Evolutionary conservation across 1,139 yeast genomes (phyloP).

Genomic region (Ogataea hybrid): DNA sequence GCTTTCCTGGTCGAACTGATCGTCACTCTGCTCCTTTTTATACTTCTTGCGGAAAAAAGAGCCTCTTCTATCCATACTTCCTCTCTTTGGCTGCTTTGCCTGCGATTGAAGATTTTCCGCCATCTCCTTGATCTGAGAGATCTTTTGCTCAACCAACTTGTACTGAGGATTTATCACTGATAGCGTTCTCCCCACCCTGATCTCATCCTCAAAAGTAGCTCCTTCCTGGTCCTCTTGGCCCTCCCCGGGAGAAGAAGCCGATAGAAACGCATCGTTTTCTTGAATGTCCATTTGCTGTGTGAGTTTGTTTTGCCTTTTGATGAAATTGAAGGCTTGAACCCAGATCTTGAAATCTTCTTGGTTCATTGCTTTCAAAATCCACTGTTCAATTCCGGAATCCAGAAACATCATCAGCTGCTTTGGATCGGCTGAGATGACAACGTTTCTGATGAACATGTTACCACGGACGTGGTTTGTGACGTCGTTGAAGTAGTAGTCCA

Average conservation of each 20-base stretch:
- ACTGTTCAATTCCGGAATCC: conserved; percentile 94
- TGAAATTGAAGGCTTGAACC: conserved; percentile 71
- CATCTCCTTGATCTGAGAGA: conserved; percentile 17
- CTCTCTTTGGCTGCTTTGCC: conserved; percentile 5
- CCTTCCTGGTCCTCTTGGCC: neutral
- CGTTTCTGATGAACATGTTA: conserved; percentile 81
- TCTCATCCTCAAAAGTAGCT: conserved; percentile 8
- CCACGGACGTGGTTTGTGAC: conserved; percentile 75
- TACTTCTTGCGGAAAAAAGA: conserved; percentile 24
- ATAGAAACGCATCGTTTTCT: conserved; percentile 1
- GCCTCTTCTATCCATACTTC: conserved; percentile 16
- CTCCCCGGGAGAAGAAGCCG: conserved; percentile 1
- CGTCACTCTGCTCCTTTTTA: conserved; percentile 12
- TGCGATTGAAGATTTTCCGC: conserved; percentile 9
- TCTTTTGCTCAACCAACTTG: conserved; percentile 18
- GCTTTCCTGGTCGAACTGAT: conserved; percentile 1
- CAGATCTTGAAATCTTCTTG: conserved; percentile 71
- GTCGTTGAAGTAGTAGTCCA: conserved; percentile 78
- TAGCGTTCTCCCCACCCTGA: conserved; percentile 12
- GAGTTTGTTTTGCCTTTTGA: conserved; percentile 30
- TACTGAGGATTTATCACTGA: conserved; percentile 17
- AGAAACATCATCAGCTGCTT: conserved; percentile 68
- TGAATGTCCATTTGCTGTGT: neutral
- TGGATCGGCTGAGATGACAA: conserved; percentile 78
- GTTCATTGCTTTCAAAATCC: conserved; percentile 77